Base-by-base conservation (phyloP, 2,329 filamentous ascomycete species). In the Microcera coccophila region DNA sequence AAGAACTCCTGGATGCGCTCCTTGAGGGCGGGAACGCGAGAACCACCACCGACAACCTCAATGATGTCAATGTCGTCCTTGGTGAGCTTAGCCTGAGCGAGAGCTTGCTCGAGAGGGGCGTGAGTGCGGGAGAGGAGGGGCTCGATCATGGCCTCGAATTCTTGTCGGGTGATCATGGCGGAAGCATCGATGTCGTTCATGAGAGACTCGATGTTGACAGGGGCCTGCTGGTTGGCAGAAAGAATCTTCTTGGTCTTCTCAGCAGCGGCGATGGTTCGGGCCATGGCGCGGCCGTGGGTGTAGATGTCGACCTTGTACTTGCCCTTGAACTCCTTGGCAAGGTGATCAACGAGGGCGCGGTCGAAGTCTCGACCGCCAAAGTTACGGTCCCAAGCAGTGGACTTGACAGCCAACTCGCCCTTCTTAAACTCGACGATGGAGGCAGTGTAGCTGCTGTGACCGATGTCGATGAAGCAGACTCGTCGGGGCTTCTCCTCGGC, bases 191-290 rank as follows among this genome's bases (percentile, higher is more conserved):
- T 75, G 66, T 98, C 93, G 70, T 97, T 94, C 90, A 98, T 97
- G 57, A 98, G 76, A 26, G 90, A 96, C 75, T 98, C 93, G 61
- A 98, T 94, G 77, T 90, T 97, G 68, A 98, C 71, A 38, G 91
- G 89, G 15, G 91, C 90, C 63, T 86, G 80, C 57, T 90, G 86
- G 74, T 97, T 97, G 65, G 93, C 93, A 26, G 91, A 97, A 43
- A 98, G 76, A 42, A 97, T 84, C 82, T 97, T 97, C 84, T 98
- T 98, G 65, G 95, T 74, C 79, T 95, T 96, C 79, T 98, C 93
- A 42, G 90, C 90, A 44, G 87, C 90, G 49, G 89, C 83, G 32
- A 87, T 79, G 58, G 94, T 87, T 66, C 93, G 89, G 55, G 90
- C 82, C 68, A 85, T 81, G 45, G 91, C 93, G 74, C 95, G 95